Percentiles rank a stretch among this genome's conserved stretches.
Evolutionary conservation across 2,329 filamentous ascomycete species (phyloP).

Genomic region (Fusarium anthophilum): DNA sequence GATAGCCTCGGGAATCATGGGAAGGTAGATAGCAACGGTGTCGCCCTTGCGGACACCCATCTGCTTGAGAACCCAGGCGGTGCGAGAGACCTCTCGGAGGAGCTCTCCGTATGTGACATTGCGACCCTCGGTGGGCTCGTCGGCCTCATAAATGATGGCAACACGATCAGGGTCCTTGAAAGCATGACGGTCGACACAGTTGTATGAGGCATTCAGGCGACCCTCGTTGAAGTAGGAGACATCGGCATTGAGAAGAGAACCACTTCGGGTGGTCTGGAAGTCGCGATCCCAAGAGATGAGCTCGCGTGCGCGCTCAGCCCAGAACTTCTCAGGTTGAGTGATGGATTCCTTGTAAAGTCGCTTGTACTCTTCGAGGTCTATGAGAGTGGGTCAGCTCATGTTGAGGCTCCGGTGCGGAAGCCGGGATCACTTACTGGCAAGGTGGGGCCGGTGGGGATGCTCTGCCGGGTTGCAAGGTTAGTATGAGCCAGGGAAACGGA

Average conservation of each 20-base stretch:
- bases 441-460: slow-evolving; percentile 75
- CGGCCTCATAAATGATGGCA: slow-evolving; percentile 98
- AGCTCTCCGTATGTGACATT: slow-evolving; percentile 94
- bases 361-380: slow-evolving; percentile 74
- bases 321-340: slow-evolving; percentile 87
- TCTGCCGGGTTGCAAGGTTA: slow-evolving; percentile 60
- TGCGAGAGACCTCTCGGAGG: slow-evolving; percentile 87
- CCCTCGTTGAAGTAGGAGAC: slow-evolving; percentile 96
- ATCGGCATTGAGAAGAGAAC: slow-evolving; percentile 81
- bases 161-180: slow-evolving; percentile 91
- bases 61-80: slow-evolving; percentile 88
- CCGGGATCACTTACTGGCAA: slow-evolving; percentile 62
- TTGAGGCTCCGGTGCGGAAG: slow-evolving; percentile 39
- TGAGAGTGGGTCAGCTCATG: slow-evolving; percentile 33
- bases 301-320: slow-evolving; percentile 85
- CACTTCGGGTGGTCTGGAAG: slow-evolving; percentile 87
- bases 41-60: slow-evolving; percentile 98
- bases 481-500: slow-evolving; percentile 36
- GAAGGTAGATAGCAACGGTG: slow-evolving; percentile 95
- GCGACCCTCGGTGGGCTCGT: slow-evolving; percentile 87
- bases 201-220: slow-evolving; percentile 93
- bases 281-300: slow-evolving; percentile 90
- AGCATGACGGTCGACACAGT: slow-evolving; percentile 97
- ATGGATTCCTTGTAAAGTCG: slow-evolving; percentile 85
- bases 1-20: slow-evolving; percentile 97